Evolutionary conservation across 768 basidiomycete species (phyloP).

Genomic region (Lepiota brunneoincarnata): DNA sequence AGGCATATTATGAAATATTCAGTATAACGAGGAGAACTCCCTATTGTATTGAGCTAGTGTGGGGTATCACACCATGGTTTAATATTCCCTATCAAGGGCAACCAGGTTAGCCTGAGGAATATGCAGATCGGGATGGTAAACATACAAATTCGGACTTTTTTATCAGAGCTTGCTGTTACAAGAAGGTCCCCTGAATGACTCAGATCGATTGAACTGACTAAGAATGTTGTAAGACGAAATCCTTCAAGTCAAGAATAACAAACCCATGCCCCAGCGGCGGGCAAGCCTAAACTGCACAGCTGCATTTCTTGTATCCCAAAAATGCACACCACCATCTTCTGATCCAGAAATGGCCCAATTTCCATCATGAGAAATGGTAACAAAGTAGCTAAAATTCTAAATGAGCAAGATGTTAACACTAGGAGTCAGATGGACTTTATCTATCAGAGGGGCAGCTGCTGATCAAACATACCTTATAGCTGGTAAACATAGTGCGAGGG

Average conservation of each 20-base stretch:
- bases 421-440: slow-evolving; percentile 53
- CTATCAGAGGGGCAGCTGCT: slow-evolving; percentile 28
- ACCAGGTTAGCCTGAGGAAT: too few species aligned
- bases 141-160: slow-evolving; percentile 31
- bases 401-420: slow-evolving; percentile 35
- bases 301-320: slow-evolving; percentile 59
- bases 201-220: slow-evolving; percentile 30
- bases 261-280: slow-evolving; percentile 27
- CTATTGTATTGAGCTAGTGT: too few species aligned
- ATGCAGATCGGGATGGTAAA: too few species aligned
- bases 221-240: not conserved
- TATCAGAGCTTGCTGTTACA: slow-evolving; percentile 31
- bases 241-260: not conserved
- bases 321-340: slow-evolving; percentile 81
- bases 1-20: too few species aligned
- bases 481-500: slow-evolving; percentile 70
- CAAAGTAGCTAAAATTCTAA: slow-evolving; percentile 47
- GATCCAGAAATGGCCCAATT: slow-evolving; percentile 75
- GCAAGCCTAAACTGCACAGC: slow-evolving; percentile 78
- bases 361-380: slow-evolving; percentile 75
- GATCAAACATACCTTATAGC: slow-evolving; percentile 86
- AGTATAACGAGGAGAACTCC: too few species aligned
- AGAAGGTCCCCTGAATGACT: slow-evolving; percentile 27
- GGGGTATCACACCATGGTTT: too few species aligned
- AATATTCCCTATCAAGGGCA: too few species aligned